Percentiles rank a stretch among this genome's conserved stretches.
phyloP scores from a whole-genome alignment of 2,329 filamentous ascomycete genomes.

The Fusarium virguliforme region DNA sequence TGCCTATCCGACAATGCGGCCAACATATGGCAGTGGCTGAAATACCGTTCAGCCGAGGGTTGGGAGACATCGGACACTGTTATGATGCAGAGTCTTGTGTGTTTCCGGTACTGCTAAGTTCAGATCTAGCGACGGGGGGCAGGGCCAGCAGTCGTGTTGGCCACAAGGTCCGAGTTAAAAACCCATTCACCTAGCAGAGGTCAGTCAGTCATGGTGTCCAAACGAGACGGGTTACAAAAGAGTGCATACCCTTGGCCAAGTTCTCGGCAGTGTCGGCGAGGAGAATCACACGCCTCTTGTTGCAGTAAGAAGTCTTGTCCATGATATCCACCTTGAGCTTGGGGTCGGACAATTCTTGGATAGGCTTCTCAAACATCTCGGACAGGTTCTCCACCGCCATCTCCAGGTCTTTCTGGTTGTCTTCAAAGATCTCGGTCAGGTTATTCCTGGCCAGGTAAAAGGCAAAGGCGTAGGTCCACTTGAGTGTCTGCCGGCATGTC shows the following conservation, averaged over 20 bases:
- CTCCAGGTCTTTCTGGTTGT: conserved; percentile 98
- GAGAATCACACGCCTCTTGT: conserved; percentile 89
- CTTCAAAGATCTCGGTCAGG: conserved; percentile 95
- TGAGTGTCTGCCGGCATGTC: conserved; percentile 96
- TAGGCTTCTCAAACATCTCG: conserved; percentile 99
- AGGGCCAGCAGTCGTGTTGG: conserved; percentile 42
- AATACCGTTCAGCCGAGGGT: background rate
- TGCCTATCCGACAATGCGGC: conserved; percentile 12
- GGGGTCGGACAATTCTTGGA: conserved; percentile 85
- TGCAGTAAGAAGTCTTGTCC: conserved; percentile 98
- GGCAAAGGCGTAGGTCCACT: conserved; percentile 99
- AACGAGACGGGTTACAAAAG: too few species aligned
- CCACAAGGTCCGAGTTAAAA: conserved; percentile 58
- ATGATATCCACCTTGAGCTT: conserved; percentile 98
- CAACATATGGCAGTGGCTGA: background rate
- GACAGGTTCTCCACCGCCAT: conserved; percentile 96
- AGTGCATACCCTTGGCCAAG: conserved; percentile 80
- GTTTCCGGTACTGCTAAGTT: background rate
- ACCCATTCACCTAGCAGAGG: conserved; percentile 61
- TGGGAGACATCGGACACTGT: background rate
- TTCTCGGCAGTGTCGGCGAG: conserved; percentile 95
- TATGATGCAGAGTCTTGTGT: background rate
- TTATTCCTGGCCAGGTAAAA: conserved; percentile 98
- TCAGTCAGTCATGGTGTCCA: conserved; percentile 49
- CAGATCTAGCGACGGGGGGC: conserved; percentile 43